Conservation (phyloP, 1,139 yeast genomes). For the Pichia sp. region DNA sequence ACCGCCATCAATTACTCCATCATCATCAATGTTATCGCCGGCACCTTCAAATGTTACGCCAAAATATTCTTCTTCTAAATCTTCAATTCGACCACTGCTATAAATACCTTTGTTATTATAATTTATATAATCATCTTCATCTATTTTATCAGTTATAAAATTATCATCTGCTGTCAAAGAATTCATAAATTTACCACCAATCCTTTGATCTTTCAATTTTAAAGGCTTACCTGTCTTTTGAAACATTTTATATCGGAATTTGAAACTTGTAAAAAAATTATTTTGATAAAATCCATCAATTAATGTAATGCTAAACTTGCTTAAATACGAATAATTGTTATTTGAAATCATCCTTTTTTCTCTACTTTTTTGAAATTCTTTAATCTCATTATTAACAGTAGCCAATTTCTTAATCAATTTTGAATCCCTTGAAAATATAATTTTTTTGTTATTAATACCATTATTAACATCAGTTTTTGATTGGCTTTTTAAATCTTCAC, state of each 20-base stretch:
- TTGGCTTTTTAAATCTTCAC: constrained; percentile 14
- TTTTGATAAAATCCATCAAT: constrained; percentile 29
- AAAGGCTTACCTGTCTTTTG: neutral
- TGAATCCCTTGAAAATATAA: constrained; percentile 27
- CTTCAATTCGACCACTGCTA: no score
- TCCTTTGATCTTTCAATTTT: constrained; percentile 13
- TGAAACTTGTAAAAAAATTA: constrained; percentile 22
- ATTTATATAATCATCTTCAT: constrained; percentile 11
- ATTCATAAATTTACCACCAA: constrained; percentile 29
- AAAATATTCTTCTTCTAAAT: no score
- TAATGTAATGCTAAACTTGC: constrained; percentile 16
- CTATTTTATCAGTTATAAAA: constrained; percentile 15
- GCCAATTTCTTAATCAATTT: constrained; percentile 18
- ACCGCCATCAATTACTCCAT: constrained; percentile 6
- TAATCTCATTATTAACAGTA: constrained; percentile 16
- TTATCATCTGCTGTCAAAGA: constrained; percentile 23
- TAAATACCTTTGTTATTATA: no score
- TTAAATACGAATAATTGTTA: constrained; percentile 14
- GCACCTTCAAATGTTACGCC: neutral
- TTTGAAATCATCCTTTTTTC: constrained; percentile 11
- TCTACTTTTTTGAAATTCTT: constrained; percentile 18
- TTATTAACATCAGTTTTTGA: neutral
- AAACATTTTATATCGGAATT: constrained; percentile 11
- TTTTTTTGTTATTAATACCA: constrained; percentile 10
- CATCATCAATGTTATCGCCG: neutral